Percentiles rank a stretch among this genome's conserved stretches.
Evolutionary conservation across 176 grass and related monocot genomes (phyloP).

Genomic region (Chrysopogon serrulatus): DNA sequence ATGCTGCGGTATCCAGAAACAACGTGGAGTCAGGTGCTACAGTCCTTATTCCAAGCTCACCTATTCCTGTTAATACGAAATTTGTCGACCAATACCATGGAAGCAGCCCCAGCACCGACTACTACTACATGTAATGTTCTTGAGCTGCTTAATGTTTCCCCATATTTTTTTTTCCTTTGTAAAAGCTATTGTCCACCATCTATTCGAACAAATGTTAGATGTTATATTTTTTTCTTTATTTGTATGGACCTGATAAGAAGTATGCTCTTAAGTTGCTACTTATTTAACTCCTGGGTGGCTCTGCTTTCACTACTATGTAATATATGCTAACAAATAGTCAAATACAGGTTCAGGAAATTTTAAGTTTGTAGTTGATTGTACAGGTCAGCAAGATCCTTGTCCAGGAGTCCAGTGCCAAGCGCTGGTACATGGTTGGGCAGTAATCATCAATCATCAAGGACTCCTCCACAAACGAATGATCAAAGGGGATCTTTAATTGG

Average conservation of each 20-base stretch:
- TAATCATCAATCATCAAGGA: too few relatives aligned
- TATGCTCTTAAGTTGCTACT: neutral
- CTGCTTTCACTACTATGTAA: neutral
- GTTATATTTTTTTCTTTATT: slow-evolving; percentile 2
- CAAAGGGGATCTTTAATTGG: slow-evolving; percentile 36
- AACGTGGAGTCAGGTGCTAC: slow-evolving; percentile 17
- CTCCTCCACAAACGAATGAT: slow-evolving; percentile 19
- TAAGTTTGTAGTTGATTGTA: slow-evolving; percentile 15
- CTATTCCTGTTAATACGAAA: slow-evolving; percentile 56
- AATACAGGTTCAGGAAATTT: slow-evolving; percentile 6
- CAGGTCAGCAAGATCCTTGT: slow-evolving; percentile 92
- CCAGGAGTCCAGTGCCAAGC: slow-evolving; percentile 64
- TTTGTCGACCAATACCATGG: slow-evolving; percentile 10
- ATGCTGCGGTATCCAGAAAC: slow-evolving; percentile 28
- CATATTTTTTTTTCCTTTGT: slow-evolving; percentile 13
- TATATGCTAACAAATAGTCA: neutral
- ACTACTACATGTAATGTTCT: slow-evolving; percentile 78
- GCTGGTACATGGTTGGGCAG: slow-evolving; percentile 55
- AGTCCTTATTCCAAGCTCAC: slow-evolving; percentile 47
- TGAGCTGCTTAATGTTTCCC: neutral
- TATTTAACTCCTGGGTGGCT: neutral
- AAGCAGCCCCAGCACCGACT: slow-evolving; percentile 33
- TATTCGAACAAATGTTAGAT: neutral
- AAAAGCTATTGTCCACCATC: neutral
- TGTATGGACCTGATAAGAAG: neutral